Conservation (phyloP, 108 stramenopile species). For the Stephanodiscus minutulus region DNA sequence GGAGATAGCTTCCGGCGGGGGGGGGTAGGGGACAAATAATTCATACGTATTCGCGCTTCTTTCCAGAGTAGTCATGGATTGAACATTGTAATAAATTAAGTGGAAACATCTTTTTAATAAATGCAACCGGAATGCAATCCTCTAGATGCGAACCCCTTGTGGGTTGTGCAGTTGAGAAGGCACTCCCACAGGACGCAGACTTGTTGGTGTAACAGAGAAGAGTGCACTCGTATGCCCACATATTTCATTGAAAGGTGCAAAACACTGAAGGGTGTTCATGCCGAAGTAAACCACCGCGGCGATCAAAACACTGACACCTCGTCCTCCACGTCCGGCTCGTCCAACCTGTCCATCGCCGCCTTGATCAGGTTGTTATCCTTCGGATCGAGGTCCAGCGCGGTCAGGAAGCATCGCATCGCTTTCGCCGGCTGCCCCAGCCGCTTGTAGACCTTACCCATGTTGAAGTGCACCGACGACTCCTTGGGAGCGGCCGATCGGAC, state of each 20-base stretch:
- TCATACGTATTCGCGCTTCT: too few species aligned
- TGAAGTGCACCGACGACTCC: constrained; percentile 93
- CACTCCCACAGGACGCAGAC: too few species aligned
- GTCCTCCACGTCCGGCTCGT: constrained; percentile 88
- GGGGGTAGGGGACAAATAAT: too few species aligned
- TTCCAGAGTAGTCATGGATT: too few species aligned
- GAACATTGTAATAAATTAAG: too few species aligned
- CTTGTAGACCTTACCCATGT: constrained; percentile 95
- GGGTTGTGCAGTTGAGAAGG: too few species aligned
- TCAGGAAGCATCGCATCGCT: constrained; percentile 92
- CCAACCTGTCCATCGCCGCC: constrained; percentile 63
- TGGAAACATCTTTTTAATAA: too few species aligned
- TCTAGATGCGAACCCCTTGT: too few species aligned
- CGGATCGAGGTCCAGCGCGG: constrained; percentile 94
- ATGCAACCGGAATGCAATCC: not conserved
- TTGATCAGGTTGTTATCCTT: constrained; percentile 96
- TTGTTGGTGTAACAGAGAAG: too few species aligned
- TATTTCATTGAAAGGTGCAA: too few species aligned
- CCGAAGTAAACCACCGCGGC: not conserved
- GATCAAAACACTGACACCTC: constrained; percentile 75
- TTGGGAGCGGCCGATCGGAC: constrained; percentile 92
- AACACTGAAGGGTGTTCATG: not conserved
- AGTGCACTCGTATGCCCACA: too few species aligned
- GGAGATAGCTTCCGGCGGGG: too few species aligned
- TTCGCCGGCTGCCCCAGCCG: constrained; percentile 86